These are phyloP conservation scores for Hevea brasiliensis DNA, from an alignment of 345 rosid genomes.

Conservation along the genomic window DNA sequence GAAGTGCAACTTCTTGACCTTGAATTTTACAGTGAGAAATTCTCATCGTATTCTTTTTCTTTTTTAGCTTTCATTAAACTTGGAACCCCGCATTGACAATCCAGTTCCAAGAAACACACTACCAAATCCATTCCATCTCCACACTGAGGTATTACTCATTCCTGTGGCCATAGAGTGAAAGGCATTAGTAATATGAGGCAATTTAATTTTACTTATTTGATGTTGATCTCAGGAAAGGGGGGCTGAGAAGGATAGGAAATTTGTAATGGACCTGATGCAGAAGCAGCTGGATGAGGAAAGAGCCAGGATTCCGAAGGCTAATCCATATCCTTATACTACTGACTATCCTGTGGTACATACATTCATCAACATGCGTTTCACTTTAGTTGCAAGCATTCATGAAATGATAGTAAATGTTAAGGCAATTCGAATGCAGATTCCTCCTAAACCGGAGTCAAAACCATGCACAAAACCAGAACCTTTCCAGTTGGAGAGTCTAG, in stretches of 20 bases:
- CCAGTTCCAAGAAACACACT: constrained; percentile 69
- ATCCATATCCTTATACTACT: constrained; percentile 92
- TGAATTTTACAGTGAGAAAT: background rate
- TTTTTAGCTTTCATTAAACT: constrained; percentile 76
- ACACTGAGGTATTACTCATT: constrained; percentile 64
- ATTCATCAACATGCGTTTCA: background rate
- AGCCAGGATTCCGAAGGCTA: constrained; percentile 74
- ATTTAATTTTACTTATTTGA: background rate
- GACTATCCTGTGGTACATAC: constrained; percentile 86
- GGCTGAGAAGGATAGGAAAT: constrained; percentile 71
- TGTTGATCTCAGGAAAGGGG: constrained; percentile 76
- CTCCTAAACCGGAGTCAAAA: constrained; percentile 85
- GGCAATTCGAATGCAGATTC: constrained; percentile 51
- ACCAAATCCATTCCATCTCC: constrained; percentile 86
- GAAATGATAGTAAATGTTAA: background rate
- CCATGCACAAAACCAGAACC: constrained; percentile 81
- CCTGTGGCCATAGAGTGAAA: background rate
- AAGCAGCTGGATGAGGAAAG: constrained; percentile 74
- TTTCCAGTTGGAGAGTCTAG: constrained; percentile 80
- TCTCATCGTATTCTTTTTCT: background rate
- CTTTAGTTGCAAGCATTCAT: background rate
- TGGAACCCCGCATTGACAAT: constrained; percentile 59
- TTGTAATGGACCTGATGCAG: constrained; percentile 53
- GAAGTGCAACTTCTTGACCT: background rate
- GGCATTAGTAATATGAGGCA: background rate